Evolutionary conservation across 106 monocot genomes (phyloP).

Genomic region (Xerophyta viscosa): DNA sequence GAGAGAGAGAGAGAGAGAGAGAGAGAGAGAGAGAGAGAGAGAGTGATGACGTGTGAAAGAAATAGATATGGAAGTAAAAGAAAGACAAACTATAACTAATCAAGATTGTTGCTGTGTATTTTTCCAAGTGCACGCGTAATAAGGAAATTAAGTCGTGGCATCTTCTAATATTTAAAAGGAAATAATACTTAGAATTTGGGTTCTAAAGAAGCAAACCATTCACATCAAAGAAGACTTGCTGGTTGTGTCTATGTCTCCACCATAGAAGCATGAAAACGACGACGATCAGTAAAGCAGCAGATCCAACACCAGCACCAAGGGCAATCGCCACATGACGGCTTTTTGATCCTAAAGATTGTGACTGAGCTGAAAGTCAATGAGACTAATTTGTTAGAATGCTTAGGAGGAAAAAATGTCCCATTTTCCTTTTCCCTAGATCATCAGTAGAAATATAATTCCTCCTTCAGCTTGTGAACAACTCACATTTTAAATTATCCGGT

Average conservation of each 20-base stretch:
- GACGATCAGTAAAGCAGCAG: conserved; percentile 28
- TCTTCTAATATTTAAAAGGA: no score
- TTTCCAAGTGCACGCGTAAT: no score
- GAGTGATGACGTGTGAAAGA: no score
- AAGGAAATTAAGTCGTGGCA: no score
- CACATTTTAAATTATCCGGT: conserved; percentile 74
- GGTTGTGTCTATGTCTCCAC: conserved; percentile 56
- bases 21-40: no score
- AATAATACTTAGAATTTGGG: background rate
- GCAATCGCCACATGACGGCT: conserved; percentile 50
- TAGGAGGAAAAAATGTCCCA: no score
- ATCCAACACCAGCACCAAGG: conserved; percentile 54
- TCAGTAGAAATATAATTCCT: no score
- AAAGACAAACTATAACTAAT: no score
- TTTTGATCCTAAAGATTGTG: conserved; percentile 31
- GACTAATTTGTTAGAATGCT: conserved; percentile 15
- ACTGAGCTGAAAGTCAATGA: conserved; percentile 48
- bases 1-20: no score
- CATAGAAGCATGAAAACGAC: conserved; percentile 48
- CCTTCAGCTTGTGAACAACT: background rate
- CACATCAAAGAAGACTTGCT: conserved; percentile 88
- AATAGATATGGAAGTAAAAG: no score
- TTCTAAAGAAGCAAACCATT: conserved; percentile 41
- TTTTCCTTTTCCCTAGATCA: no score
- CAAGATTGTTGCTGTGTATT: no score